Conservation (phyloP, 1,139 yeast species). For the Meyerozyma sp. region DNA sequence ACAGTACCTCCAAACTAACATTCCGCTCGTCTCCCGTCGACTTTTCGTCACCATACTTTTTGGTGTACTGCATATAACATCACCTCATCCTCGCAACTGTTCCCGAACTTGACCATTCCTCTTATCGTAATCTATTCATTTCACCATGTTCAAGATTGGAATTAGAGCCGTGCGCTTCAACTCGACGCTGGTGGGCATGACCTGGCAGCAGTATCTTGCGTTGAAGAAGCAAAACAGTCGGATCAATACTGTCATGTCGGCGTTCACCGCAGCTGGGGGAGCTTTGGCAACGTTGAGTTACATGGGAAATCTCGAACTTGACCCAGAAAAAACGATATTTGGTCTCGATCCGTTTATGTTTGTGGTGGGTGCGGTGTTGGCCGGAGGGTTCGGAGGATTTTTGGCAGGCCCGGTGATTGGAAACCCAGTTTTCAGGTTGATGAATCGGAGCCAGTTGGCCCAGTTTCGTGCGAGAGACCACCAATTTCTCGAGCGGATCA, state of each 20-base stretch:
- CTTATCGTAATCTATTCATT: not conserved
- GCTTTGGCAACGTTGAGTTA: conserved; percentile 70
- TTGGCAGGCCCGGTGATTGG: conserved; percentile 84
- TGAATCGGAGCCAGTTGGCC: conserved; percentile 42
- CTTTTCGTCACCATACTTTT: not conserved
- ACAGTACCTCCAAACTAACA: no score
- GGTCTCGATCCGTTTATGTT: conserved; percentile 88
- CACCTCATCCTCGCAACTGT: not conserved
- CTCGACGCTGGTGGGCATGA: conserved; percentile 24
- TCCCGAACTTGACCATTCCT: not conserved
- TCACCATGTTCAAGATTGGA: conserved; percentile 1
- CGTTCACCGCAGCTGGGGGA: conserved; percentile 63
- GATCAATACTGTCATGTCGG: conserved; percentile 63
- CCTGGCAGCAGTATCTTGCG: conserved; percentile 76
- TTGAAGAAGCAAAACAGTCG: conserved; percentile 73
- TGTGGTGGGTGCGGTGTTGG: conserved; percentile 57
- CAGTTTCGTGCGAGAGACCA: conserved; percentile 60
- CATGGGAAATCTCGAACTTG: conserved; percentile 71
- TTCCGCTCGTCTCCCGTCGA: no score
- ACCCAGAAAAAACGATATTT: conserved; percentile 72
- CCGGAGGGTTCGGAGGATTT: conserved; percentile 76
- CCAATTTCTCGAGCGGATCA: conserved; percentile 67
- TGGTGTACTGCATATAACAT: conserved; percentile 4
- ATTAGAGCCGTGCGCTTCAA: conserved; percentile 15
- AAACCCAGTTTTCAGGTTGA: conserved; percentile 54